Conservation (phyloP, 306 rosid species). For the Crataegus laevigata region DNA sequence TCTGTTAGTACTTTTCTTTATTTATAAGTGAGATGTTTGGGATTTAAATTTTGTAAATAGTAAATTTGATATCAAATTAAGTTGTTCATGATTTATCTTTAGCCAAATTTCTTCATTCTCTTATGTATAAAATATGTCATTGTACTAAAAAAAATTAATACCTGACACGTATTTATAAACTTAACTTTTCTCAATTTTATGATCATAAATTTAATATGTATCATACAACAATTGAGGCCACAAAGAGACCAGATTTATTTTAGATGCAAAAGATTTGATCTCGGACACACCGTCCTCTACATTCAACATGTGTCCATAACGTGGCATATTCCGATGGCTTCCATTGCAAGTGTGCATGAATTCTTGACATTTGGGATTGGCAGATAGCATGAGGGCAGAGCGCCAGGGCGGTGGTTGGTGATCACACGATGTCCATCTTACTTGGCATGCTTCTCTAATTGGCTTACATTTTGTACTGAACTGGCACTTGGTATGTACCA, state of each 20-base stretch:
- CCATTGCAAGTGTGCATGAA: neutral
- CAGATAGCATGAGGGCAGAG: neutral
- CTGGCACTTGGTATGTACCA: no score
- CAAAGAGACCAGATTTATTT: no score
- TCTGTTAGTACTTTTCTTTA: rapidly evolving
- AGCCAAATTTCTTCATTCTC: no score
- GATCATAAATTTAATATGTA: no score
- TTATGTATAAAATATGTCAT: no score
- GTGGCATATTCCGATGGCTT: neutral
- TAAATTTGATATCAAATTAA: no score
- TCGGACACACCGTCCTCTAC: neutral
- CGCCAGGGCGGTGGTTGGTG: neutral
- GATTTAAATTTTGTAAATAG: rapidly evolving
- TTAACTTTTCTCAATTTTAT: no score
- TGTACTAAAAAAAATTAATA: no score
- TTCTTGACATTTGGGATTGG: neutral
- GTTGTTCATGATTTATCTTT: rapidly evolving
- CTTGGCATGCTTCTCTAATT: neutral
- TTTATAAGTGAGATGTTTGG: rapidly evolving
- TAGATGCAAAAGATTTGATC: no score
- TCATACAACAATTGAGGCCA: no score
- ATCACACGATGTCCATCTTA: neutral
- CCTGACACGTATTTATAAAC: no score
- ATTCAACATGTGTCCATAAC: neutral
- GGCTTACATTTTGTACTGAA: neutral